These are phyloP conservation scores for Spencermartinsiella europaea DNA, from an alignment of 805 yeast species.

Conservation along the genomic window DNA sequence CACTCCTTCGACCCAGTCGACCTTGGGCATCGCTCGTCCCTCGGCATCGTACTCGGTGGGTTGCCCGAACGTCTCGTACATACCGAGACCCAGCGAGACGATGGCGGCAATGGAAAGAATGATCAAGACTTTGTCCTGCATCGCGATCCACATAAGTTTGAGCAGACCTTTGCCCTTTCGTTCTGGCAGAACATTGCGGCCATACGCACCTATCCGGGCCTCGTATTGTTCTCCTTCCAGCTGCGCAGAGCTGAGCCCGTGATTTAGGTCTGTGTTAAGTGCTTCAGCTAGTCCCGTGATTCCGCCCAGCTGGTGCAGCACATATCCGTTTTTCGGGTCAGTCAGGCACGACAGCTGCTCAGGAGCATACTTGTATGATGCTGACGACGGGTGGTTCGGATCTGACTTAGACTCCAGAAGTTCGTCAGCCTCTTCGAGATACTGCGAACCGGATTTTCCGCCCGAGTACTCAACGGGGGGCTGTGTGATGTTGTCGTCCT, in stretches of 20 bases:
- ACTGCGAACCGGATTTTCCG: neutral
- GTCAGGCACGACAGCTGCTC: conserved; percentile 26
- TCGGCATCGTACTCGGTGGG: conserved; percentile 72
- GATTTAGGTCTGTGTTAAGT: conserved; percentile 29
- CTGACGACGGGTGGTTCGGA: neutral
- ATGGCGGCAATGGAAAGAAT: conserved; percentile 81
- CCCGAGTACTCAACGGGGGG: neutral
- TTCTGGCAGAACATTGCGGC: conserved; percentile 68
- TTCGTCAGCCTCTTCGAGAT: neutral
- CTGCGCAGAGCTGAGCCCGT: conserved; percentile 29
- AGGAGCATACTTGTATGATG: conserved; percentile 13
- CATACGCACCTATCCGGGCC: conserved; percentile 49
- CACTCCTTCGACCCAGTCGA: conserved; percentile 99
- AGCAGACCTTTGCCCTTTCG: conserved; percentile 64
- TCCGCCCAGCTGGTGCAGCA: conserved; percentile 36
- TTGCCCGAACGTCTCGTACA: conserved; percentile 87
- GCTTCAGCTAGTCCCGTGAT: conserved; percentile 26
- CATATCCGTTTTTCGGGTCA: conserved; percentile 36
- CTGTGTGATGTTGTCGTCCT: neutral
- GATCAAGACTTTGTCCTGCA: conserved; percentile 87
- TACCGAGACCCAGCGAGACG: conserved; percentile 81
- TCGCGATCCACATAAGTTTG: conserved; percentile 68
- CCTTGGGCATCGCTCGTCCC: conserved; percentile 71
- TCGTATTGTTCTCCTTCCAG: conserved; percentile 9
- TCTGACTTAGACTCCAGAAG: neutral